Conservation (phyloP, 192 early-diverging fungal genomes). For the Backusella circina region DNA sequence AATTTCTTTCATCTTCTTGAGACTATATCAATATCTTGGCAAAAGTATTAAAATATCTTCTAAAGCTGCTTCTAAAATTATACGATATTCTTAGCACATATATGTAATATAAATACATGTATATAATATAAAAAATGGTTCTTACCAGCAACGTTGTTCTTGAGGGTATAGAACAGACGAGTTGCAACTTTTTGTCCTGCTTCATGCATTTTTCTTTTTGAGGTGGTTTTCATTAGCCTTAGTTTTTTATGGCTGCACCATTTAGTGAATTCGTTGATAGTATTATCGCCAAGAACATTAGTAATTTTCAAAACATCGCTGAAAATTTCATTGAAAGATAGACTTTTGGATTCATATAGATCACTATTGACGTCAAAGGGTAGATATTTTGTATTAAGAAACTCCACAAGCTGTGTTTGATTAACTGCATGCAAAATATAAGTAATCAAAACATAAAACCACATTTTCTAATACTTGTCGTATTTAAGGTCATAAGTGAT, state of each 20-base stretch:
- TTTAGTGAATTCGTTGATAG: too few species aligned
- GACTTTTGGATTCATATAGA: too few species aligned
- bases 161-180: neutral
- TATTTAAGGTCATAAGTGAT: too few species aligned
- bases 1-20: neutral
- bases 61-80: conserved; percentile 5
- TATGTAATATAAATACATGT: conserved; percentile 12
- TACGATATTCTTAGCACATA: conserved; percentile 13
- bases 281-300: too few species aligned
- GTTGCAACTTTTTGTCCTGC: conserved; percentile 11
- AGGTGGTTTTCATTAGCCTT: neutral
- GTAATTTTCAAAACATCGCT: too few species aligned
- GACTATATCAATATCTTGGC: conserved; percentile 4
- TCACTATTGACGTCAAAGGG: too few species aligned
- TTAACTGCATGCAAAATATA: too few species aligned
- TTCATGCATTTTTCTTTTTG: conserved; percentile 8
- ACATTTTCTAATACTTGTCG: too few species aligned
- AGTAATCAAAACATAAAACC: too few species aligned
- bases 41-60: conserved; percentile 8
- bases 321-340: too few species aligned
- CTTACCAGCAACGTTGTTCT: conserved; percentile 6
- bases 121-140: conserved; percentile 9
- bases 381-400: too few species aligned
- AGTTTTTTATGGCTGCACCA: neutral
- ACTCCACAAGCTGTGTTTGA: too few species aligned